A percentile compares a stretch with the other conserved stretches of the same genome.
Conservation (phyloP, 1,284 basidiomycete species). For the Abortiporus biennis region DNA sequence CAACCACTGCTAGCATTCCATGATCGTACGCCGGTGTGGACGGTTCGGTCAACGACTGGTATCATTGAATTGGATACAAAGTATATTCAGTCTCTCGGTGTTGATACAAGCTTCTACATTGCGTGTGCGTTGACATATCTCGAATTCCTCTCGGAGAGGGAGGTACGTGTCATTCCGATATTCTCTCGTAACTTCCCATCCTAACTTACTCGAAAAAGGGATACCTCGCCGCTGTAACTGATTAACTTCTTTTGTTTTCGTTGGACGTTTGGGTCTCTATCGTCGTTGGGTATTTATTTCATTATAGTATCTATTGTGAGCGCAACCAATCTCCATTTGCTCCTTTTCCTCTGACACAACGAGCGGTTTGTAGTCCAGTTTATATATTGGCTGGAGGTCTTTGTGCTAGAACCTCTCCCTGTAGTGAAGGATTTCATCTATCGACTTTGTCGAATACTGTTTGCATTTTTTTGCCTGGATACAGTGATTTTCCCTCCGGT, state of each 20-base stretch:
- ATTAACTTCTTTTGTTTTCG: conserved; percentile 12
- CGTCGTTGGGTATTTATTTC: no score
- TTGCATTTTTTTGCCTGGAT: no score
- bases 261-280: no score
- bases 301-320: no score
- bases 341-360: no score
- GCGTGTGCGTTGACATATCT: conserved; percentile 67
- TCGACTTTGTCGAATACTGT: no score
- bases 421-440: no score
- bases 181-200: neutral
- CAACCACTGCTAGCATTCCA: conserved; percentile 50
- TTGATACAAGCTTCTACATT: conserved; percentile 73
- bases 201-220: conserved; percentile 15
- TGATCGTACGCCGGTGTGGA: conserved; percentile 63
- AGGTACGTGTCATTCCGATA: conserved; percentile 40
- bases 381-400: no score
- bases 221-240: conserved; percentile 22
- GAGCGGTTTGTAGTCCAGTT: no score
- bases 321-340: no score
- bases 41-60: conserved; percentile 51
- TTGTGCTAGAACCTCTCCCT: no score
- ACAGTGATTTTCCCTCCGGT: no score
- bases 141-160: conserved; percentile 69
- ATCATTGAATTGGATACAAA: conserved; percentile 54
- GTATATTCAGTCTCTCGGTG: conserved; percentile 54